These are phyloP conservation scores for Naganishia cerealis DNA, from an alignment of 1,284 basidiomycete genomes.

Conservation along the genomic window DNA sequence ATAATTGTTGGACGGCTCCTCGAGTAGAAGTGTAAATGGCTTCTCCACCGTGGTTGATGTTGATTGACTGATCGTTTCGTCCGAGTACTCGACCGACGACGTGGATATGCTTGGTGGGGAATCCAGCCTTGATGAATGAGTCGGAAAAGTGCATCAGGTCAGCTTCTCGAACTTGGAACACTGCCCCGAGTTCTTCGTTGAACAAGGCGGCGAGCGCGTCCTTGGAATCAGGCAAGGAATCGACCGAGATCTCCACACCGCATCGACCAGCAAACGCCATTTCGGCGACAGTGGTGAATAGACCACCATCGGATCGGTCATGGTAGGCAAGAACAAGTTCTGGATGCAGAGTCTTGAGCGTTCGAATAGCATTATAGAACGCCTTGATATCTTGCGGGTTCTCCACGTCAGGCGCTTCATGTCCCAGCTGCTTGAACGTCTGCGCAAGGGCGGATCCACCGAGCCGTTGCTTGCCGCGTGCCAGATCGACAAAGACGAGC, in stretches of 20 bases:
- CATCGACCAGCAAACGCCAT: constrained; percentile 92
- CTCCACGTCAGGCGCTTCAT: constrained; percentile 82
- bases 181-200: constrained; percentile 94
- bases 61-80: constrained; percentile 64
- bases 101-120: constrained; percentile 73
- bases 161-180: constrained; percentile 75
- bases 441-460: constrained; percentile 95
- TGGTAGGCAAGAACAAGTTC: constrained; percentile 87
- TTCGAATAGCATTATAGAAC: constrained; percentile 77
- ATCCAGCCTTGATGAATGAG: constrained; percentile 67
- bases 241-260: constrained; percentile 62
- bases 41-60: constrained; percentile 60
- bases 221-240: constrained; percentile 56
- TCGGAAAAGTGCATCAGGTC: constrained; percentile 64
- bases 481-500: constrained; percentile 87
- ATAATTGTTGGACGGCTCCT: constrained; percentile 73
- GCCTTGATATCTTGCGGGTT: constrained; percentile 71
- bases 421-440: constrained; percentile 87
- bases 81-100: constrained; percentile 69
- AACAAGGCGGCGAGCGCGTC: constrained; percentile 74
- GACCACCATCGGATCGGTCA: constrained; percentile 94
- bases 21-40: constrained; percentile 69
- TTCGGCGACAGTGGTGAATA: constrained; percentile 88
- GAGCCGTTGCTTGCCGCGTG: constrained; percentile 75
- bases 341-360: constrained; percentile 63